Conservation (phyloP, 2,329 filamentous ascomycete genomes). For the Boeremia lycopersici region DNA sequence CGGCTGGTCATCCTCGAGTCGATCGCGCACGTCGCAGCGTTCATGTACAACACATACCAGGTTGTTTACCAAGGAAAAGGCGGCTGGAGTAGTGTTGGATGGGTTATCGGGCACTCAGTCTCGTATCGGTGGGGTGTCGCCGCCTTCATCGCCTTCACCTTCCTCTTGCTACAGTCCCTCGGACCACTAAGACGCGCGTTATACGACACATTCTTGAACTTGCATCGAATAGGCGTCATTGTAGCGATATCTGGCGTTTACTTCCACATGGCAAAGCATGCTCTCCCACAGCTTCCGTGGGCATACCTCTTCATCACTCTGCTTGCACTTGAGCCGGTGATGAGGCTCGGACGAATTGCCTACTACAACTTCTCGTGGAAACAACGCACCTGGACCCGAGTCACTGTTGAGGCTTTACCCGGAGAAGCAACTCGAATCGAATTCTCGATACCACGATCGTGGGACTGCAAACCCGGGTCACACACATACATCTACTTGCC, state of each 20-base stretch:
- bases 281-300: constrained; percentile 63
- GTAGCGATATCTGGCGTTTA: constrained; percentile 66
- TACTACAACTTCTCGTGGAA: constrained; percentile 68
- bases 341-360: constrained; percentile 62
- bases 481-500: constrained; percentile 79
- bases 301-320: constrained; percentile 64
- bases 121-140: constrained; percentile 64
- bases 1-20: constrained; percentile 72
- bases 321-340: constrained; percentile 66
- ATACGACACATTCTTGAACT: constrained; percentile 75
- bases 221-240: constrained; percentile 69
- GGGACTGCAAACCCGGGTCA: constrained; percentile 72
- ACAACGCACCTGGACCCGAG: constrained; percentile 63
- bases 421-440: constrained; percentile 74
- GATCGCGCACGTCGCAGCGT: constrained; percentile 67
- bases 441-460: constrained; percentile 71
- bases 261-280: constrained; percentile 63
- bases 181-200: constrained; percentile 75
- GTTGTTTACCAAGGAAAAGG: constrained; percentile 54
- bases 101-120: constrained; percentile 48
- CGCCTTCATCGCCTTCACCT: constrained; percentile 63
- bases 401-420: constrained; percentile 68
- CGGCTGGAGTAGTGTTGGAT: constrained; percentile 36
- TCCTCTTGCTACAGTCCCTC: constrained; percentile 67
- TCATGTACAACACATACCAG: constrained; percentile 51